phyloP scores from a whole-genome alignment of 2,329 filamentous ascomycete genomes.

The Thermochaetoides dissita region DNA sequence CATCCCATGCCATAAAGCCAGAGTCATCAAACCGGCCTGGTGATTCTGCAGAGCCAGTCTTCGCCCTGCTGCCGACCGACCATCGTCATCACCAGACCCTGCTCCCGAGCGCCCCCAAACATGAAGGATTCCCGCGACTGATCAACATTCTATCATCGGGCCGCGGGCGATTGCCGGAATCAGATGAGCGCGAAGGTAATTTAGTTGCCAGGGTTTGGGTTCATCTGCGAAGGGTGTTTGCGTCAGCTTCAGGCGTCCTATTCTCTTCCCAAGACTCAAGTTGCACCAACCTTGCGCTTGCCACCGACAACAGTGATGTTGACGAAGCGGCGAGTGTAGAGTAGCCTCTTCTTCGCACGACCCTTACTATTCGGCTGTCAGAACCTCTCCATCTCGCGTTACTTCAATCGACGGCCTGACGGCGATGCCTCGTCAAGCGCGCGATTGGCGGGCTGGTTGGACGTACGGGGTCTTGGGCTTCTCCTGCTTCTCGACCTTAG shows the following conservation, averaged over 20 bases:
- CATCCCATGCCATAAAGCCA: constrained; percentile 10
- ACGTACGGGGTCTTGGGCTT: constrained; percentile 19
- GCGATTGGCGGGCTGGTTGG: not conserved
- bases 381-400: constrained; percentile 1
- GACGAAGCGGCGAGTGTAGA: constrained; percentile 95
- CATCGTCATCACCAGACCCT: constrained; percentile 7
- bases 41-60: constrained; percentile 3
- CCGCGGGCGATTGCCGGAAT: constrained; percentile 2
- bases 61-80: constrained; percentile 4
- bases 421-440: not conserved
- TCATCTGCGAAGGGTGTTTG: constrained; percentile 13
- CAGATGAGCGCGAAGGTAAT: constrained; percentile 4
- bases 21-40: constrained; percentile 7
- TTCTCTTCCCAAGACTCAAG: not conserved
- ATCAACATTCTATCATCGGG: constrained; percentile 5
- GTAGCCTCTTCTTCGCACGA: constrained; percentile 91
- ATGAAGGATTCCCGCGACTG: constrained; percentile 4
- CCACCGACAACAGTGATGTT: constrained; percentile 93
- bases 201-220: constrained; percentile 19
- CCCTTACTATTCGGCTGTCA: constrained; percentile 46
- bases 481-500: constrained; percentile 40
- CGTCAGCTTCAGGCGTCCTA: constrained; percentile 2
- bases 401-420: not conserved
- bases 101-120: constrained; percentile 3
- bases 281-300: constrained; percentile 75